Evolutionary conservation across 2,329 filamentous ascomycete genomes (phyloP).

Genomic region (Aspergillus udagawae): DNA sequence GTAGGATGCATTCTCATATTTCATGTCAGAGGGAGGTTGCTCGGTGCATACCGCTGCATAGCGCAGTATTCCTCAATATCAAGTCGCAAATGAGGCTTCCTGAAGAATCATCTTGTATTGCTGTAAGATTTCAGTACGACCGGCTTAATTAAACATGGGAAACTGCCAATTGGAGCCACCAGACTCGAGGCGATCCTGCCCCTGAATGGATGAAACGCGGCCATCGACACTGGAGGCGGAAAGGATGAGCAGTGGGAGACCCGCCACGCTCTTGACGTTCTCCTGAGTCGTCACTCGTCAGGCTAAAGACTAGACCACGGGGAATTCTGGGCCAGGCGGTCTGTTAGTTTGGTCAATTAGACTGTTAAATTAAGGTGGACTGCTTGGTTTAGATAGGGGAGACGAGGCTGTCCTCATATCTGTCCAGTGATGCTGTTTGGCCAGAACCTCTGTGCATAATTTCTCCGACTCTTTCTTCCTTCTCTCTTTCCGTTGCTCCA

Average conservation of each 20-base stretch:
- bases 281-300: not conserved
- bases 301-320: not conserved
- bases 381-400: not conserved
- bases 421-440: not conserved
- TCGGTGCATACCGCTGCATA: not conserved
- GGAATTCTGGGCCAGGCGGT: not conserved
- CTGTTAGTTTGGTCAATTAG: not conserved
- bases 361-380: not conserved
- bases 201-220: constrained; percentile 4
- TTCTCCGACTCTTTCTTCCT: not conserved
- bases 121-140: not conserved
- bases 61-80: not conserved
- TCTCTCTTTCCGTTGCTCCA: not conserved
- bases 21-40: not conserved
- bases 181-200: constrained; percentile 1
- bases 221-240: constrained; percentile 7
- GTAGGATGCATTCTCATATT: not conserved
- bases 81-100: not conserved
- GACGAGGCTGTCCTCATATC: not conserved
- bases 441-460: constrained; percentile 6
- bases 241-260: constrained; percentile 11
- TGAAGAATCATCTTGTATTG: not conserved
- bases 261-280: not conserved
- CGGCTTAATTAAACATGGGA: not conserved
- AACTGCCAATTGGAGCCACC: not conserved